Evolutionary conservation across 768 basidiomycete genomes (phyloP), one percentile per base, ranked within the genome.

Genomic region (Omphalotus guepiniiformis): DNA sequence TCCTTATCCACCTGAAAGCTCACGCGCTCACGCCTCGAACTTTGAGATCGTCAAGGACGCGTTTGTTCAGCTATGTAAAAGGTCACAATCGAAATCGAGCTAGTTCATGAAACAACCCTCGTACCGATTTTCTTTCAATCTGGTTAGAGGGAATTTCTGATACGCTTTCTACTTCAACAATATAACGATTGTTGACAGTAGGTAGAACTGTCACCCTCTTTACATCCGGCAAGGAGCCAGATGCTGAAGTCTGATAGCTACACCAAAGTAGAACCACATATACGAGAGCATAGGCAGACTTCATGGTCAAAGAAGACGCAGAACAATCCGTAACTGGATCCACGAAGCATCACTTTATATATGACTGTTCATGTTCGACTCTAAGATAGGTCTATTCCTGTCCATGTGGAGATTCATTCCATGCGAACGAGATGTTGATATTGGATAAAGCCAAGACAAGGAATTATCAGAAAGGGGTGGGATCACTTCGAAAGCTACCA

Each of bases 111-210:
- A n/a, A 32, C 9, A 32, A 9, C 9, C 30, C 9, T n/a, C 9
- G 30, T 9, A 32, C 9, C 30, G n/a, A n/a, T 9, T 9, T 32
- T n/a, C n/a, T n/a, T n/a, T n/a, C n/a, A n/a, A n/a, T n/a, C 9
- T 68, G 61, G 49, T 69, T 74, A 19, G 44, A 62, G 15, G 68
- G 62, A 39, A 72, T 67, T 41, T 63, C 57, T 23, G 70, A 63
- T 35, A 64, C 30, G 35, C 53, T 55, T 41, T 78, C 74, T 15
- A 82, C 71, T 53, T 83, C 80, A 43, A 83, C 69, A 46, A 83
- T 79, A 53, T 77, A 81, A 50, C 72, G 73, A 58, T 78, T 76
- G 9, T 74, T 64, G 11, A 78, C 63, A 42, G 59, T 65, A 12
- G 64, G 62, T 15, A 68, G 50, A 37, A 68, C 71, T 8, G 67